Evolutionary conservation across 208 protist species (phyloP).

Genomic region (Dictyostelium gargantuum): DNA sequence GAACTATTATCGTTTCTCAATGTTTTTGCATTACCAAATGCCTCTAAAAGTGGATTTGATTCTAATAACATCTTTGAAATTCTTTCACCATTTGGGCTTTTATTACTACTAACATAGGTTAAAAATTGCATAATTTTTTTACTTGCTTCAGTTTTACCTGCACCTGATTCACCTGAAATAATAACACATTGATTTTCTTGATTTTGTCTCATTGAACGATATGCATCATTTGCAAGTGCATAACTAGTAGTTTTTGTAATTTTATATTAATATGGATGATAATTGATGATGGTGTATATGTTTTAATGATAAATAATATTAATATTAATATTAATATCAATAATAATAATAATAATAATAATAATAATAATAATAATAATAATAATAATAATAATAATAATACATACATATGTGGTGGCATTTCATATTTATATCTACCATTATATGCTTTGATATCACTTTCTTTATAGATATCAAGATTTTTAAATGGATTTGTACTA

Average conservation of each 20-base stretch:
- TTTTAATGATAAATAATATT: no score
- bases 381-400: neutral
- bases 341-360: neutral
- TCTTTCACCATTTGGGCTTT: slow-evolving; percentile 80
- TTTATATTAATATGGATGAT: neutral
- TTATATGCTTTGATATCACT: slow-evolving; percentile 72
- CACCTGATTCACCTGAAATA: slow-evolving; percentile 95
- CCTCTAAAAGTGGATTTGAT: slow-evolving; percentile 85
- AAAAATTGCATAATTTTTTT: slow-evolving; percentile 91
- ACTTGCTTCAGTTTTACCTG: slow-evolving; percentile 94
- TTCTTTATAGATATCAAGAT: slow-evolving; percentile 86
- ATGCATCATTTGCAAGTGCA: slow-evolving; percentile 91
- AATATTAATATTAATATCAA: neutral
- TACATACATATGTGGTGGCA: slow-evolving; percentile 84
- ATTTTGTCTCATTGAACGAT: slow-evolving; percentile 85
- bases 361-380: neutral
- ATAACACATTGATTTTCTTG: slow-evolving; percentile 96
- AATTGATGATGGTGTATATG: no score
- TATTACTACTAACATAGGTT: slow-evolving; percentile 88
- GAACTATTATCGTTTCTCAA: slow-evolving; percentile 83
- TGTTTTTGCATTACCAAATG: slow-evolving; percentile 83
- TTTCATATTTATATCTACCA: slow-evolving; percentile 78
- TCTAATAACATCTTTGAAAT: slow-evolving; percentile 80
- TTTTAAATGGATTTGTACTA: slow-evolving; percentile 94
- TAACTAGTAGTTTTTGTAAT: slow-evolving; percentile 74